Base-by-base conservation (phyloP, 2,329 filamentous ascomycete genomes). In the Allantophomopsis lycopodina region DNA sequence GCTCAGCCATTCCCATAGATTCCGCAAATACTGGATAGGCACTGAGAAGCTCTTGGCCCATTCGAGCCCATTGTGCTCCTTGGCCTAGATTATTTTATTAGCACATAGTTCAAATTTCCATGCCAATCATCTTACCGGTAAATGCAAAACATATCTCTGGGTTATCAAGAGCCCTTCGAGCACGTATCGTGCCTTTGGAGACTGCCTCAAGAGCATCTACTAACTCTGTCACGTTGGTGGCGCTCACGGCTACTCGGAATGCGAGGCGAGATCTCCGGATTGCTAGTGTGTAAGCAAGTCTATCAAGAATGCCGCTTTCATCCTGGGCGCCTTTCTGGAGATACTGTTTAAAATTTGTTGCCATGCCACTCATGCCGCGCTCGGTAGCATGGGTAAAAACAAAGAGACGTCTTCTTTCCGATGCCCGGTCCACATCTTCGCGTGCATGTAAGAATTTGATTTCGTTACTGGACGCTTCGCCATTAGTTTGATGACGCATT, bases 281-380 rank as follows among this genome's bases (percentile, higher is more conserved):
- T 14, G 46, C 49, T 12, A 54, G 47, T 3, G 52, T 54, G 34
- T 53, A 54, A 36, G 51, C 51, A 12, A 54, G 32, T 32, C 13
- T n/a, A 41, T 54, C 52, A 14, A 44, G 46, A 48, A 54, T 49
- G 48, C 51, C 49, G 2, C 16, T 36, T 6, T 20, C 12, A 16
- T 18, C 17, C 12, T 16, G 18, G 4, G 34, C 17, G 4, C 14
- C 13, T 12, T 4, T 47, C 18, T 20, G 49, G 16, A 52, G 42
- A 8, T 53, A 51, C 21, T 51, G 49, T 48, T 51, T 54, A 32
- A 54, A 38, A 47, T 52, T 57, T 40, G 17, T 4, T 50, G 59
- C 48, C 42, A 49, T 50, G 18, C 4, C 18, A 20, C 18, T 20
- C 18, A 20, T 20, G 7, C 18, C 18, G 7, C 18, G 18, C 7